phyloP scores from a whole-genome alignment of 352 stramenopile species.

The Pythium scleroteichum region DNA sequence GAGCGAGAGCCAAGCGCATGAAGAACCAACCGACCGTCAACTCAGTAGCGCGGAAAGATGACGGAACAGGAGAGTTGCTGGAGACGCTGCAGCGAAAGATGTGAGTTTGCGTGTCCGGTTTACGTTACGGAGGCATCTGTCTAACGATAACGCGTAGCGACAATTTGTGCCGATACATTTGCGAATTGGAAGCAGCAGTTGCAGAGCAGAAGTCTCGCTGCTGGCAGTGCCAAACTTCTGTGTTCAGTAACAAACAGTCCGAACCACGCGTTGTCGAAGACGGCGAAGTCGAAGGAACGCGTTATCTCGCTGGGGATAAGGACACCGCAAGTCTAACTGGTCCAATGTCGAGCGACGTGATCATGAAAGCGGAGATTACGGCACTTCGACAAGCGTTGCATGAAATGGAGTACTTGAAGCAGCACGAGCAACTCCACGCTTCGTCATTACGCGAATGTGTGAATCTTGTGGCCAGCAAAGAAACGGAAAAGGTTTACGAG shows the following conservation, averaged over 20 bases:
- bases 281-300: neutral
- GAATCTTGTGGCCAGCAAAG: slow-evolving; percentile 22
- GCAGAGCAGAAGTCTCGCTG: neutral
- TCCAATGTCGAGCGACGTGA: slow-evolving; percentile 24
- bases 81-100: slow-evolving; percentile 57
- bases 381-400: slow-evolving; percentile 41
- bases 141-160: slow-evolving; percentile 18
- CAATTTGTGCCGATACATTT: slow-evolving; percentile 59
- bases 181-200: slow-evolving; percentile 36
- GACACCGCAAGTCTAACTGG: neutral
- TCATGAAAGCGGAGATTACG: slow-evolving; percentile 56
- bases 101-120: slow-evolving; percentile 28
- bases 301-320: neutral
- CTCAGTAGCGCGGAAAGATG: slow-evolving; percentile 26
- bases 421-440: slow-evolving; percentile 29
- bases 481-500: slow-evolving; percentile 23
- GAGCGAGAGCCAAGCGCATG: slow-evolving; percentile 85
- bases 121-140: too few species aligned
- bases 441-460: slow-evolving; percentile 25
- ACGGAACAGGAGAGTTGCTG: slow-evolving; percentile 29
- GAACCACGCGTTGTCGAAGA: neutral
- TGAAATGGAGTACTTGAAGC: slow-evolving; percentile 37
- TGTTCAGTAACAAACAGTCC: too few species aligned
- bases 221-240: slow-evolving; percentile 1
- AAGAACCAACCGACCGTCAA: slow-evolving; percentile 75